These are phyloP conservation scores for Stephanocyclus meneghinianus DNA, from an alignment of 352 stramenopile species.

Conservation along the genomic window DNA sequence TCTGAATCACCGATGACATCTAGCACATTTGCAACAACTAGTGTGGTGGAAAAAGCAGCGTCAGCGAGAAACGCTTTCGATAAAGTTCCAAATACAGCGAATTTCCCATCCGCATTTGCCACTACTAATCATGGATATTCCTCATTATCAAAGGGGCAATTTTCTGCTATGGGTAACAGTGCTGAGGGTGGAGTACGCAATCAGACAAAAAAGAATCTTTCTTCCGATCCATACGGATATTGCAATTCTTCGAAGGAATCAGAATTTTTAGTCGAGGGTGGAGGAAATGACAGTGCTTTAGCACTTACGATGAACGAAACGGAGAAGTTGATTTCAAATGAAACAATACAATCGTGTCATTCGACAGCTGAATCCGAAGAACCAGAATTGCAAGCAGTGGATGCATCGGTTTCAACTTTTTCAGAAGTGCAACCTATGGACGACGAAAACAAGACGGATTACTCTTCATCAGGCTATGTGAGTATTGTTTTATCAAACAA, in stretches of 20 bases:
- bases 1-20: background rate
- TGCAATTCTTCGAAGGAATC: background rate
- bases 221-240: background rate
- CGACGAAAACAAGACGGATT: background rate
- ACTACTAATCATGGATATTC: background rate
- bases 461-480: slow-evolving; percentile 42
- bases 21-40: slow-evolving; percentile 8
- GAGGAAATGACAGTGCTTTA: background rate
- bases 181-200: background rate
- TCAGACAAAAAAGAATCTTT: background rate
- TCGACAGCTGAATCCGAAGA: background rate
- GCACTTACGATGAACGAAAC: background rate
- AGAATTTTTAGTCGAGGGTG: background rate
- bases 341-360: background rate
- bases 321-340: background rate
- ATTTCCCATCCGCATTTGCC: slow-evolving; percentile 1
- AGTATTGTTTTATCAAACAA: slow-evolving; percentile 10
- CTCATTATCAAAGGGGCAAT: background rate
- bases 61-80: background rate
- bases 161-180: background rate
- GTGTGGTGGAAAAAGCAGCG: background rate
- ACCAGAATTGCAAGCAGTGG: background rate
- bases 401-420: background rate
- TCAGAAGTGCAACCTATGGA: background rate
- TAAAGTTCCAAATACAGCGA: no score